Base-by-base conservation (phyloP, 2,329 filamentous ascomycete species). In the Conoideocrella luteorostrata region DNA sequence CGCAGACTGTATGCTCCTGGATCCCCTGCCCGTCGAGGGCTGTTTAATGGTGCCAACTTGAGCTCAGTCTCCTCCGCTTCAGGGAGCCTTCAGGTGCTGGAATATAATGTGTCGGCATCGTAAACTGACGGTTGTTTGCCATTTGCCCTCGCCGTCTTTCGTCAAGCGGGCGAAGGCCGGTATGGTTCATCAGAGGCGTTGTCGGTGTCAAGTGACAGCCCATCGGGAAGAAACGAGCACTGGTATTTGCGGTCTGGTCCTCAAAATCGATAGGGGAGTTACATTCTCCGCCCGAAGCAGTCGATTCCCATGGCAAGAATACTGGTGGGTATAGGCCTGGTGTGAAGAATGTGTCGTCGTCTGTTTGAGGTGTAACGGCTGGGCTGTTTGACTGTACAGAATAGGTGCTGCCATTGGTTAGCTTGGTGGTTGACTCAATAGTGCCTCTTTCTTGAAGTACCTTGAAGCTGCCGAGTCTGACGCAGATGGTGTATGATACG, bases 271-370 rank as follows among this genome's bases (percentile, higher is more conserved):
- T 30, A 4, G 22, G 20, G 9, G 29, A 30, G 2, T 20, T 0
- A 18, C 22, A 5, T 6, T 9, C 5, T 9, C 21, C 10, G 1
- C 17, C 29, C 9, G 28, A 29, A 3, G 11, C 30, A 2, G 24
- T 4, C 5, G 37, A 13, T 6, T 33, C 37, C 29, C 22, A 35
- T 10, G 37, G 30, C 13, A 30, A 35, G 22, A 35, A 41, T 4
- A 23, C 12, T 4, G 29, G n/a, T n/a, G 26, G 12, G 1, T 18
- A 34, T 4, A 12, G 22, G 7, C 32, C 37, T 7, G 29, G 30
- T 35, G 30, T 40, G 20, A 23, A 45, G 22, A 30, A 23, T 33
- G 7, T 28, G 4, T 45, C 43, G 4, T 45, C 43, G 10, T 45
- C 43, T 12, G 20, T 30, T 4, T 22, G 43, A 7, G 22, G 30